phyloP scores from a whole-genome alignment of 805 yeast genomes.

The Tetrapisispora taiwanensis region DNA sequence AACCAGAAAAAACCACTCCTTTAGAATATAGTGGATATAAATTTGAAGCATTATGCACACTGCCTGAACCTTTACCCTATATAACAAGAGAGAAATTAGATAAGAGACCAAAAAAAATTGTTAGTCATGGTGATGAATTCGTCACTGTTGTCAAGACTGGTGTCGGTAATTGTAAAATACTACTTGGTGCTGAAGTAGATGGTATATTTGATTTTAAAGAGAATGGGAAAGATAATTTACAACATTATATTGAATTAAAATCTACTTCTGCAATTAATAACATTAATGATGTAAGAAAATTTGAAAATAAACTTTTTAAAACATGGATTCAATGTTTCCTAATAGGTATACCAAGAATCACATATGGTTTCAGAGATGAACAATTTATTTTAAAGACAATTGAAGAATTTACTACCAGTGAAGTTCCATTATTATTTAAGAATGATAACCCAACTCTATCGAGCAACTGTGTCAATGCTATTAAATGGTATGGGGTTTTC shows the following conservation, averaged over 20 bases:
- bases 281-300: slow-evolving; percentile 47
- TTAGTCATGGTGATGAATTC: slow-evolving; percentile 68
- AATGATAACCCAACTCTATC: slow-evolving; percentile 32
- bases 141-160: slow-evolving; percentile 77
- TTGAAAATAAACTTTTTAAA: slow-evolving; percentile 66
- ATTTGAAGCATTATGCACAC: slow-evolving; percentile 70
- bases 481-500: slow-evolving; percentile 80
- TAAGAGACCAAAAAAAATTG: slow-evolving; percentile 46
- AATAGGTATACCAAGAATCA: slow-evolving; percentile 69
- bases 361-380: slow-evolving; percentile 82
- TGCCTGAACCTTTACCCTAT: slow-evolving; percentile 66
- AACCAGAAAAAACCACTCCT: slow-evolving; percentile 8
- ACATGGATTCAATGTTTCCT: slow-evolving; percentile 94
- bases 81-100: slow-evolving; percentile 61
- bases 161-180: slow-evolving; percentile 56
- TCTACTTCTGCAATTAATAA: slow-evolving; percentile 50
- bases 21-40: slow-evolving; percentile 59
- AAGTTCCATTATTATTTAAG: slow-evolving; percentile 62
- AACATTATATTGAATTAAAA: slow-evolving; percentile 79
- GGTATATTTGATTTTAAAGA: slow-evolving; percentile 72
- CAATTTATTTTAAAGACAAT: slow-evolving; percentile 50
- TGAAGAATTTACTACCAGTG: slow-evolving; percentile 69
- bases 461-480: slow-evolving; percentile 65
- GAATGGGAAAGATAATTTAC: slow-evolving; percentile 38
- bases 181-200: slow-evolving; percentile 87